Evolutionary conservation across 2,329 filamentous ascomycete species (phyloP).

Genomic region (Dothideomycetidae sp.): DNA sequence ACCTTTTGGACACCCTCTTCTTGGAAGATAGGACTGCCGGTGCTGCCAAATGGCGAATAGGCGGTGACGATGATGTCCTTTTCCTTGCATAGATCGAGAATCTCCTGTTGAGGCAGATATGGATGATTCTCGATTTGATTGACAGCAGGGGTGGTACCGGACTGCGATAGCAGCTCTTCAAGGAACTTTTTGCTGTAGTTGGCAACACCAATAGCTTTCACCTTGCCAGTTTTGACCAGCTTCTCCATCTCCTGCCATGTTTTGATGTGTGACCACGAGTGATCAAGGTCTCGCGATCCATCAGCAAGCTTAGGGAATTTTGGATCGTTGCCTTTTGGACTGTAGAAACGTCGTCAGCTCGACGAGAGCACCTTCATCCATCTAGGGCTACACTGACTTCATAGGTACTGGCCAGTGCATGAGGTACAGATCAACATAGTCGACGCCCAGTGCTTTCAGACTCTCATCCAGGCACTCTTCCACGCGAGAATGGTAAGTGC

Average conservation of each 20-base stretch:
- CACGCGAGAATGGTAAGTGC: conserved; percentile 57
- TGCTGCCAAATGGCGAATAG: conserved; percentile 42
- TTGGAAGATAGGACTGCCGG: conserved; percentile 34
- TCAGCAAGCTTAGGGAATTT: conserved; percentile 61
- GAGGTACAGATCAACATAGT: conserved; percentile 69
- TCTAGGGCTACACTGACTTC: conserved; percentile 67
- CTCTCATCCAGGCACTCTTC: conserved; percentile 59
- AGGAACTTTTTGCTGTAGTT: conserved; percentile 36
- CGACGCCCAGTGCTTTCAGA: conserved; percentile 56
- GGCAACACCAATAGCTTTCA: conserved; percentile 36
- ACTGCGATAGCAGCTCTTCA: conserved; percentile 38
- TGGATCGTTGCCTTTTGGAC: conserved; percentile 56
- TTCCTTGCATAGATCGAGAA: conserved; percentile 52
- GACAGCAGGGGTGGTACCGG: conserved; percentile 50
- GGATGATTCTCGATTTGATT: conserved; percentile 68
- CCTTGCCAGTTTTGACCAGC: conserved; percentile 35
- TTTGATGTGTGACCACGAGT: conserved; percentile 53
- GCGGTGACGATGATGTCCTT: conserved; percentile 60
- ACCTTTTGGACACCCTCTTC: conserved; percentile 34
- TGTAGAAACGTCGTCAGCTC: conserved; percentile 33
- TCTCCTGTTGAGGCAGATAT: conserved; percentile 54
- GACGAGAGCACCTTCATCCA: too few relatives aligned
- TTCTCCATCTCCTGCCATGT: conserved; percentile 68
- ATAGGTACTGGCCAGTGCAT: conserved; percentile 73
- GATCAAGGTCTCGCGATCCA: conserved; percentile 59